Evolutionary conservation across 2,329 filamentous ascomycete genomes (phyloP), one percentile per base, ranked within the genome.

Genomic region (Dendryphion nanum): DNA sequence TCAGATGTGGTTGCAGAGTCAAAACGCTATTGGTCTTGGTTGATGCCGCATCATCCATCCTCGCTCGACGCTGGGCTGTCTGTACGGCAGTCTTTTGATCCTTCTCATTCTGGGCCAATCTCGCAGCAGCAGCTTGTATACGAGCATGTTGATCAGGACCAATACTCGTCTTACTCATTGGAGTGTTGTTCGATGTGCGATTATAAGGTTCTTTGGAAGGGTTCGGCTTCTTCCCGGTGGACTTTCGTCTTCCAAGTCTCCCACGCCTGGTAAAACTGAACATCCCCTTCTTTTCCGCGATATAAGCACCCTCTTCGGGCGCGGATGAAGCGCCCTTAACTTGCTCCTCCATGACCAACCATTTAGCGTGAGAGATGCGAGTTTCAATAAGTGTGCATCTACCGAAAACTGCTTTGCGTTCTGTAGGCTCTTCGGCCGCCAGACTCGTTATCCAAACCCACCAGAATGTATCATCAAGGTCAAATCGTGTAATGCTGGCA

Each of bases 381-480:
- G 93, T 97, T 65, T 98, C 93, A 31, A 97, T 79, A 26, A 98
- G 77, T 15, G 93, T 89, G 58, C 93, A 98, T 47, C 93, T 80
- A 24, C 93, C 93, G 63, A 98, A 98, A 1, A 90, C 89, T 5
- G 90, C 85, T 63, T 98, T 98, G 44, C 93, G 82, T 32, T 84
- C 78, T 0, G 82, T 68, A 0, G 90, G 86, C 69, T 98, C 93
- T 57, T 98, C 93, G 1, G 83, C 86, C 2, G 91, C 89, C 56
- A 98, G 72, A 74, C 91, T 97, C 53, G 82, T 94, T 77, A 98
- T 97, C 93, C 93, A 98, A 4, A 97, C 93, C 91, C 93, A 97
- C 93, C 93, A 98, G 66, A 98, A 98, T 1, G 89, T 85, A 63
- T 97, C 91, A 54, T 98, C 93, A 4, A 98, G 75, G 46, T 93